Percentiles rank a stretch among this genome's conserved stretches.
Conservation (phyloP, 176 grass and related monocot genomes). For the Musa acuminata region DNA sequence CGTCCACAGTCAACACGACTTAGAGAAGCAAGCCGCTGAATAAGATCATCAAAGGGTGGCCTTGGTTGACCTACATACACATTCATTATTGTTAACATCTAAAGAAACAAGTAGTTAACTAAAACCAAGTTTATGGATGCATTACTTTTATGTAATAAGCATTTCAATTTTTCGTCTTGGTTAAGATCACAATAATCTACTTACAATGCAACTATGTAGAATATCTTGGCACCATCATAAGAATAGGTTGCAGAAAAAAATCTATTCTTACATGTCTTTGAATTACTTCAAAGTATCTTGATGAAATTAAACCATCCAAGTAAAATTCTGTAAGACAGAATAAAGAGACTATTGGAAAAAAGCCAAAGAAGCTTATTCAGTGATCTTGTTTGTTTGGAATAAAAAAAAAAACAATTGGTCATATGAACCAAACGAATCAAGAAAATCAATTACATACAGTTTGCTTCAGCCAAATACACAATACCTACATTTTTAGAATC, state of each 20-base stretch:
- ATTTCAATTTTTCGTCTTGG: neutral
- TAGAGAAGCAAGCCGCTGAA: constrained; percentile 46
- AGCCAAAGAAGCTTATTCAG: constrained; percentile 1
- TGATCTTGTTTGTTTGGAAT: constrained; percentile 23
- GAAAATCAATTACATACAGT: neutral
- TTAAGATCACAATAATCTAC: neutral
- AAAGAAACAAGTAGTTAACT: constrained; percentile 19
- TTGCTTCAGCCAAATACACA: neutral
- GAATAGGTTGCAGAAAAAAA: neutral
- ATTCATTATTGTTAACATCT: constrained; percentile 5
- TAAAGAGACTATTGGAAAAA: constrained; percentile 5
- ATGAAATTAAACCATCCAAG: neutral
- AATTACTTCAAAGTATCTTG: neutral
- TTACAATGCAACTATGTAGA: neutral
- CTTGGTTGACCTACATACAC: constrained; percentile 50
- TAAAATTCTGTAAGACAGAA: neutral
- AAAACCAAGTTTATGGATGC: neutral
- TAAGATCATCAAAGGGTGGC: constrained; percentile 75
- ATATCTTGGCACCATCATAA: neutral
- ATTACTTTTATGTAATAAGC: neutral
- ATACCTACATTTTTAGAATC: neutral
- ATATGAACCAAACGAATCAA: neutral
- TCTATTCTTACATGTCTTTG: neutral
- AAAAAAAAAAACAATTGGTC: neutral
- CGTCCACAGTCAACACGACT: constrained; percentile 18